Evolutionary conservation across 2,329 filamentous ascomycete species (phyloP).

Genomic region (Juglanconis oblonga): DNA sequence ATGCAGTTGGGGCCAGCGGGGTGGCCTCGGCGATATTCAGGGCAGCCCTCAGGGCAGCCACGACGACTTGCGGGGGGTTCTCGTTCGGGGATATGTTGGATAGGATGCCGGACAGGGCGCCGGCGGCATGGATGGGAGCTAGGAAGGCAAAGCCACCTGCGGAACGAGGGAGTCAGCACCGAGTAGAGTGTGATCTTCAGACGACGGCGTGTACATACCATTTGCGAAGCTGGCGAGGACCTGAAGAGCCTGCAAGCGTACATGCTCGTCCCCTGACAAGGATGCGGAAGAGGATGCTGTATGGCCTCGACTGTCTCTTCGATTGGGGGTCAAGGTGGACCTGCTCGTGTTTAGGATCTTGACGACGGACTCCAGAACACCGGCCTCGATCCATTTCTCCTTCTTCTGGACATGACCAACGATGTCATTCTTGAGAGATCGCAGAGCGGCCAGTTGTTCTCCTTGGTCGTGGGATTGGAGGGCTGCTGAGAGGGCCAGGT

Average conservation of each 20-base stretch:
- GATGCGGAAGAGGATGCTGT: constrained; percentile 29
- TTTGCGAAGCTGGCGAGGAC: constrained; percentile 82
- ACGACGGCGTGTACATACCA: constrained; percentile 51
- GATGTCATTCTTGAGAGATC: constrained; percentile 80
- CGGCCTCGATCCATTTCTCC: constrained; percentile 69
- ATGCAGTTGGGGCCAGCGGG: constrained; percentile 49
- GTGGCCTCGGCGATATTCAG: constrained; percentile 68
- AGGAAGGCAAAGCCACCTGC: constrained; percentile 79
- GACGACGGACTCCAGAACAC: constrained; percentile 61
- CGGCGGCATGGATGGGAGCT: constrained; percentile 66
- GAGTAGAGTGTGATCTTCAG: neutral
- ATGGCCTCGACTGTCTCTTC: constrained; percentile 36
- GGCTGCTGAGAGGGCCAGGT: constrained; percentile 51
- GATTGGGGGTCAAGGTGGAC: constrained; percentile 32
- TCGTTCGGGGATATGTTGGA: constrained; percentile 64
- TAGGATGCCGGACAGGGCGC: constrained; percentile 67
- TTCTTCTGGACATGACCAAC: constrained; percentile 87
- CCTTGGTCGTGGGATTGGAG: constrained; percentile 49
- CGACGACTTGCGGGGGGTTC: constrained; percentile 63
- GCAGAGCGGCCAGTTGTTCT: constrained; percentile 61
- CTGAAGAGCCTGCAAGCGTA: constrained; percentile 75
- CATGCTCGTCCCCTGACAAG: constrained; percentile 61
- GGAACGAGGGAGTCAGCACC: constrained; percentile 11
- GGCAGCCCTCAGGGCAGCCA: constrained; percentile 72
- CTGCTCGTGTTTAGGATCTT: constrained; percentile 39